Conservation (phyloP, 164 flowering plant genomes). For the Vitis rupestris region DNA sequence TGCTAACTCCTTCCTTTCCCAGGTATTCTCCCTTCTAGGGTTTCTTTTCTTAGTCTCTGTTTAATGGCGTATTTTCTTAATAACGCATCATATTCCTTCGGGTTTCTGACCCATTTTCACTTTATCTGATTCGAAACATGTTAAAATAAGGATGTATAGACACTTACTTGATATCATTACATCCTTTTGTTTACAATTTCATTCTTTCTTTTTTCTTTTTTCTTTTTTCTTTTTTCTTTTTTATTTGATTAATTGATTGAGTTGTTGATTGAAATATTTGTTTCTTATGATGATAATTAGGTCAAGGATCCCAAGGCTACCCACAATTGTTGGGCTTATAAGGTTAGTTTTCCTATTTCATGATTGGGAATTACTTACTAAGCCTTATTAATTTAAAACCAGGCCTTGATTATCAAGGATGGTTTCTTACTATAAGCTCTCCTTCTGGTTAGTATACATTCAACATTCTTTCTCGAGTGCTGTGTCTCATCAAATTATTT, state of each 20-base stretch:
- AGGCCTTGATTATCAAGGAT: too few relatives aligned
- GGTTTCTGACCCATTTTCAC: not conserved
- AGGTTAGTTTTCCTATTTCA: slow-evolving; percentile 37
- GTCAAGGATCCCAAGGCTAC: slow-evolving; percentile 79
- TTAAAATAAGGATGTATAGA: too few relatives aligned
- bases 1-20: slow-evolving; percentile 68
- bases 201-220: too few relatives aligned
- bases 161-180: too few relatives aligned
- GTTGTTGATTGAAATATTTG: not conserved
- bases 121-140: too few relatives aligned
- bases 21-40: slow-evolving; percentile 34
- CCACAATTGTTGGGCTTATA: slow-evolving; percentile 99
- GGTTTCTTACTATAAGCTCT: not conserved
- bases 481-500: too few relatives aligned
- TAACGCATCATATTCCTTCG: not conserved
- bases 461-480: not conserved
- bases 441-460: not conserved
- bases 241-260: not conserved
- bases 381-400: too few relatives aligned
- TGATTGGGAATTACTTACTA: not conserved
- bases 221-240: not conserved
- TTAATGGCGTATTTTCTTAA: not conserved
- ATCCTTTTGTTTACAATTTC: too few relatives aligned
- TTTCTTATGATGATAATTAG: slow-evolving; percentile 25
- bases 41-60: not conserved